Conservation (phyloP, 345 rosid genomes). For the Sisymbrium irio region DNA sequence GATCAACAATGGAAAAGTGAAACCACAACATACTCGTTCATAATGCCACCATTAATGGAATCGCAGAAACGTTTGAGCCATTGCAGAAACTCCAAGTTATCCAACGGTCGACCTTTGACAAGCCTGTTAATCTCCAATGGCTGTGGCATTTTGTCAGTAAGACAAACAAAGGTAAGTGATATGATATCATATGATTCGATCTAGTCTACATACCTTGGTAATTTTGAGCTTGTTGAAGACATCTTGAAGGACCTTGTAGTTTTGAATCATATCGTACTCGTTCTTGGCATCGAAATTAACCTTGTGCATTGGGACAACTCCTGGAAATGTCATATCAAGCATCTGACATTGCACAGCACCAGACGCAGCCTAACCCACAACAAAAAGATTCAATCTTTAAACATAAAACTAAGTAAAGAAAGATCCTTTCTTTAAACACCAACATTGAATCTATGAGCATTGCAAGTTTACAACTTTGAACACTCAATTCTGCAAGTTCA, state of each 20-base stretch:
- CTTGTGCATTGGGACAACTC: constrained; percentile 98
- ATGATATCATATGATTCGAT: not conserved
- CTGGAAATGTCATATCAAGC: constrained; percentile 92
- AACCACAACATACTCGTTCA: constrained; percentile 74
- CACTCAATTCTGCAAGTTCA: not conserved
- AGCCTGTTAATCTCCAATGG: constrained; percentile 90
- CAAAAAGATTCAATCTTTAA: no score
- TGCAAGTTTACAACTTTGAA: no score
- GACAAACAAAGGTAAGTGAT: not conserved
- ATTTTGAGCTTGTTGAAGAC: constrained; percentile 88
- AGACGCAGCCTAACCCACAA: constrained; percentile 65
- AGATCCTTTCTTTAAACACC: not conserved
- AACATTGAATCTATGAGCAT: not conserved
- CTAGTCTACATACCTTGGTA: constrained; percentile 52
- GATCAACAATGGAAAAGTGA: not conserved
- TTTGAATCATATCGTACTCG: constrained; percentile 93
- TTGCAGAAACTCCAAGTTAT: constrained; percentile 96
- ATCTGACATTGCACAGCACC: constrained; percentile 98
- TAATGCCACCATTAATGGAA: constrained; percentile 90
- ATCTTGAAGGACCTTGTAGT: constrained; percentile 95
- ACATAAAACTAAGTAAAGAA: no score
- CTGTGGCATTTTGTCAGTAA: constrained; percentile 37
- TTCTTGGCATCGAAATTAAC: constrained; percentile 93
- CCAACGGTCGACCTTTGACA: constrained; percentile 87
- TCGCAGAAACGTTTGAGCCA: constrained; percentile 98